Evolutionary conservation across 2,329 filamentous ascomycete species (phyloP).

Genomic region (Didymella exigua): DNA sequence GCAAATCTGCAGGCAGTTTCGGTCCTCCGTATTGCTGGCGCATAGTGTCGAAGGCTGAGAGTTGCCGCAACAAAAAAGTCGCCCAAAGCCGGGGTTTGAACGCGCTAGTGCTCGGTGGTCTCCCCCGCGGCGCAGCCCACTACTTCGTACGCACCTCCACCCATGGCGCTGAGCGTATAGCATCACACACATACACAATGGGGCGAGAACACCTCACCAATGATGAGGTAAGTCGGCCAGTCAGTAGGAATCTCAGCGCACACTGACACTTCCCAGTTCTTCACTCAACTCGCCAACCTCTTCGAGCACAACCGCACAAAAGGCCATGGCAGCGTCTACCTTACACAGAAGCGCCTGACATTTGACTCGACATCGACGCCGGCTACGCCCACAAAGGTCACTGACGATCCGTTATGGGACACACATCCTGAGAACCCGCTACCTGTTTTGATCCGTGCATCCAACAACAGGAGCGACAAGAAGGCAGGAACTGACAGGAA

Average conservation of each 20-base stretch:
- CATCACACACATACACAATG: conserved; percentile 47
- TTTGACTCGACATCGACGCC: conserved; percentile 50
- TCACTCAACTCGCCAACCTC: conserved; percentile 69
- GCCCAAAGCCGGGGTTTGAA: conserved; percentile 15
- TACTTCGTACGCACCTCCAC: conserved; percentile 20
- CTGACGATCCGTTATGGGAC: conserved; percentile 64
- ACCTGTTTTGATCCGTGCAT: conserved; percentile 81
- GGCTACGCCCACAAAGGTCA: conserved; percentile 46
- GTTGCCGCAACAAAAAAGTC: conserved; percentile 39
- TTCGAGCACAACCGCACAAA: conserved; percentile 70
- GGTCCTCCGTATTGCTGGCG: conserved; percentile 48
- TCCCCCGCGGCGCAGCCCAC: conserved; percentile 26
- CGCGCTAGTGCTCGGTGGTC: conserved; percentile 10
- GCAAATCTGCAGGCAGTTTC: conserved; percentile 54
- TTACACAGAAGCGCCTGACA: conserved; percentile 73
- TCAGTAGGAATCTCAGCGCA: too few relatives aligned
- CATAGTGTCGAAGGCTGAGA: conserved; percentile 38
- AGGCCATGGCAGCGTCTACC: conserved; percentile 73
- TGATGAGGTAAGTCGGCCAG: conserved; percentile 62
- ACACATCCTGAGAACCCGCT: conserved; percentile 64
- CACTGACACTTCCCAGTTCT: conserved; percentile 64
- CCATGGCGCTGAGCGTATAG: conserved; percentile 31
- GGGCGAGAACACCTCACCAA: conserved; percentile 61
- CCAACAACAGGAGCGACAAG: conserved; percentile 71
- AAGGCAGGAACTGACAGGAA: conserved; percentile 47